Evolutionary conservation across 169 alveolate species (phyloP), one percentile per base, ranked within the genome.

Genomic region (Eimeria brunetti): DNA sequence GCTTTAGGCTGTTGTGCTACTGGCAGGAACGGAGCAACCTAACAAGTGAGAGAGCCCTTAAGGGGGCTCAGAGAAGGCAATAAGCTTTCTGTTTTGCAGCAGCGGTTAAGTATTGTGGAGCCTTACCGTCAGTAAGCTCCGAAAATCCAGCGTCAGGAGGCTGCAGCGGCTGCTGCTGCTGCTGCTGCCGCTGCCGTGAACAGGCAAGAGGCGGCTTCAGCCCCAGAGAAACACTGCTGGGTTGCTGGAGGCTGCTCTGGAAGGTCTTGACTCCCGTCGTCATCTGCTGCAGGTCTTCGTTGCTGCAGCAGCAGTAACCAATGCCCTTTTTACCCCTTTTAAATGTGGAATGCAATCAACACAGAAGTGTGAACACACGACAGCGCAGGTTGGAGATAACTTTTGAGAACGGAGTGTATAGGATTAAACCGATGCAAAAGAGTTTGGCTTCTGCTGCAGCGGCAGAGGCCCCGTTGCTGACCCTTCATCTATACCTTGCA

Each of bases 221-320:
- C 46, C 56, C 38, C 9, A 62, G 73, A 62, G 73, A 62, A n/a
- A 16, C 84, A 44, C 56, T 36, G 84, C 56, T 33, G 27, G 84
- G 8, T 4, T 73, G 56, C n/a, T 30, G 51, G 49, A 36, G 58
- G 56, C 84, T 53, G 18, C 20, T 53, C 56, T 73, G 56, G 14
- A 69, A 69, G 84, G 56, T 12, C 33, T 73, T 38, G 14, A 44
- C 58, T 33, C 73, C 73, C 3, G 84, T 16, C 36, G 14, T 16
- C 84, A 73, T 73, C 56, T 73, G 84, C 27, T 73, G 84, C 84
- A 44, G 2, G 58, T 73, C 84, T 33, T 9, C 84, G 12, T 36
- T 49, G 36, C 84, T 73, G 84, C 84, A 36, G 7, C 58, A 18
- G 56, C 84, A 36, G 33, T 44, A 73, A 30, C 46, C 49, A 44